Base-by-base conservation (phyloP, 2,329 filamentous ascomycete genomes). In the Colletotrichum karsti region DNA sequence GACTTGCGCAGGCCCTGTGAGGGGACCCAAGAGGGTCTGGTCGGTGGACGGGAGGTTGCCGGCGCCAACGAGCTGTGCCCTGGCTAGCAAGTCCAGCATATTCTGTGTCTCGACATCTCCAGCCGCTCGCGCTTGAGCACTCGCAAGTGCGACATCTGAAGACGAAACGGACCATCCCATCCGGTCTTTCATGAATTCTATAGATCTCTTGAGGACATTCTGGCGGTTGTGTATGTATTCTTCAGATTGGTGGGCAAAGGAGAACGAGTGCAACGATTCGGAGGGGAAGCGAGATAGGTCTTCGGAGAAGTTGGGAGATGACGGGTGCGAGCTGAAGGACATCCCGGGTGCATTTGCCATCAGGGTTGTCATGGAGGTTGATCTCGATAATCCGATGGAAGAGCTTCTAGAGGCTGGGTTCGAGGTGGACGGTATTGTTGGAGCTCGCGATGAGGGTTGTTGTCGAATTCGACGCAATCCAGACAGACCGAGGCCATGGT, bases 191-290 rank as follows among this genome's bases (percentile, higher is more conserved):
- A 99, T 97, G 76, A 98, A 98, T 79, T 98, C 96, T 76, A 98
- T 91, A 8, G 95, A 97, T 67, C 95, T 89, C 81, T 97, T 97
- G 75, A 99, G 79, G 35, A 97, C 92, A 83, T 94, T 97, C 78
- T 98, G 95, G 61, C 96, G 92, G 78, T 90, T 97, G 77, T 97
- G 93, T 63, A 98, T 86, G 70, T 94, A 90, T 70, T 98, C 95
- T 76, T 97, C 95, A 3, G 95, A 95, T 80, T 97, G 95, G 73
- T 97, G 93, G 42, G 96, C 94, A 79, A 99, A 99, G 12, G 95
- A 98, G 82, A 99, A 99, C 2, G 96, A 99, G 80, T 99, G 96
- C 51, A 99, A 84, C 6, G 96, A 99, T 78, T 99, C 96, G 73
- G 93, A 94, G 1, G 96, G 95, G 77, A 99, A 99, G 56, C 95